Conservation (phyloP, 1,284 basidiomycete genomes). For the Irpex sp. region DNA sequence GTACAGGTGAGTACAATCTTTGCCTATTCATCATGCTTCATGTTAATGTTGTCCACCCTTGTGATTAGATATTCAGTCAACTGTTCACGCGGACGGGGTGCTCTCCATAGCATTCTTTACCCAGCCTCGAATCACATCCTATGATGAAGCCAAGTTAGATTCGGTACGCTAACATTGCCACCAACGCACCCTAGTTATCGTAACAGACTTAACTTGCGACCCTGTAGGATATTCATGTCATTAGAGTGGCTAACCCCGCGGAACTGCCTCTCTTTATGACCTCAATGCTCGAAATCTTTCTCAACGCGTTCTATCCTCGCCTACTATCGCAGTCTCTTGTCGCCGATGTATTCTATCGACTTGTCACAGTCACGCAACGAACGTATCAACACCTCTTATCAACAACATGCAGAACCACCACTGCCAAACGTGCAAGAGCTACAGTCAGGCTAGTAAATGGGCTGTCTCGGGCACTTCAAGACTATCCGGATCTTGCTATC, state of each 20-base stretch:
- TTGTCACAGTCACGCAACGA: constrained; percentile 34
- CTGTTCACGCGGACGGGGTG: neutral
- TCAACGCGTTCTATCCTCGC: constrained; percentile 36
- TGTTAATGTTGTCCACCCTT: neutral
- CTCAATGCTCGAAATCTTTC: constrained; percentile 40
- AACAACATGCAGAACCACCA: constrained; percentile 32
- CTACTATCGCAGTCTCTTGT: constrained; percentile 45
- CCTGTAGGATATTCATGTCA: neutral
- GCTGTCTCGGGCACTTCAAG: constrained; percentile 21
- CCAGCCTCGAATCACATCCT: neutral
- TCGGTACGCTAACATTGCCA: neutral
- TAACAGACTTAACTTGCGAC: neutral
- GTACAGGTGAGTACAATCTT: constrained; percentile 32
- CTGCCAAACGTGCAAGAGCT: constrained; percentile 34
- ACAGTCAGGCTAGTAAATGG: constrained; percentile 36
- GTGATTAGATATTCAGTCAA: constrained; percentile 5
- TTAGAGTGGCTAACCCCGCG: constrained; percentile 21
- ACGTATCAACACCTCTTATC: constrained; percentile 47
- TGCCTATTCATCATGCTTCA: neutral
- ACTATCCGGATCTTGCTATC: constrained; percentile 21
- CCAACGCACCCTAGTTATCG: neutral
- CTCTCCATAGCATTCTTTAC: neutral
- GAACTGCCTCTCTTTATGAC: constrained; percentile 44
- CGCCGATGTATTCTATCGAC: constrained; percentile 38
- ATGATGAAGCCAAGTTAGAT: neutral